phyloP scores from a whole-genome alignment of 169 alveolate genomes.

The Babesia bovis region DNA sequence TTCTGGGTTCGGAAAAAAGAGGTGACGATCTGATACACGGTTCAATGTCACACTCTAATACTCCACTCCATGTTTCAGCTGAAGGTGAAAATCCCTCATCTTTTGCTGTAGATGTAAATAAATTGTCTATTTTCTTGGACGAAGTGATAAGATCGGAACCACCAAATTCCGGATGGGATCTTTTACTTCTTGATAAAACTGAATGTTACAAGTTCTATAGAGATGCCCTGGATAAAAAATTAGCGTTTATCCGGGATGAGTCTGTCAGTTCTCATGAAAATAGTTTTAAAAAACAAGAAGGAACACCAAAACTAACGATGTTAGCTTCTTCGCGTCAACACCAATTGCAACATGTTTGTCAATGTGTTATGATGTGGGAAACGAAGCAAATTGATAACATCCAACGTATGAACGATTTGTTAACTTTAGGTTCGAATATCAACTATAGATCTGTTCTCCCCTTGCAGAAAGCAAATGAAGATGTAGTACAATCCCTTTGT shows the following conservation, averaged over 20 bases:
- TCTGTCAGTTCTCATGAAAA: not conserved
- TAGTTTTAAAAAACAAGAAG: not conserved
- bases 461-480: not conserved
- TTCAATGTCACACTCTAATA: too few relatives aligned
- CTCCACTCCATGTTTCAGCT: too few relatives aligned
- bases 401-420: conserved; percentile 4
- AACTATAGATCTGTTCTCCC: not conserved
- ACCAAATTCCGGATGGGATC: conserved; percentile 24
- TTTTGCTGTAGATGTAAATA: too few relatives aligned
- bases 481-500: conserved; percentile 44
- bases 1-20: too few relatives aligned
- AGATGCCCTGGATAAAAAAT: conserved; percentile 26
- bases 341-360: conserved; percentile 20
- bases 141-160: conserved; percentile 2
- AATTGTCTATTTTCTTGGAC: too few relatives aligned
- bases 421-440: not conserved
- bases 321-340: conserved; percentile 15
- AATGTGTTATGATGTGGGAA: conserved; percentile 38
- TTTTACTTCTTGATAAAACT: conserved; percentile 1
- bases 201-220: conserved; percentile 22
- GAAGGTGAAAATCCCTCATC: too few relatives aligned
- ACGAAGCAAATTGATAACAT: conserved; percentile 15
- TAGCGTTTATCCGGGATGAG: conserved; percentile 13
- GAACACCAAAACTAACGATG: conserved; percentile 43
- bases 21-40: too few relatives aligned